Evolutionary conservation across 1,139 yeast species (phyloP), one percentile per base, ranked within the genome.

Genomic region (Candida sp.): DNA sequence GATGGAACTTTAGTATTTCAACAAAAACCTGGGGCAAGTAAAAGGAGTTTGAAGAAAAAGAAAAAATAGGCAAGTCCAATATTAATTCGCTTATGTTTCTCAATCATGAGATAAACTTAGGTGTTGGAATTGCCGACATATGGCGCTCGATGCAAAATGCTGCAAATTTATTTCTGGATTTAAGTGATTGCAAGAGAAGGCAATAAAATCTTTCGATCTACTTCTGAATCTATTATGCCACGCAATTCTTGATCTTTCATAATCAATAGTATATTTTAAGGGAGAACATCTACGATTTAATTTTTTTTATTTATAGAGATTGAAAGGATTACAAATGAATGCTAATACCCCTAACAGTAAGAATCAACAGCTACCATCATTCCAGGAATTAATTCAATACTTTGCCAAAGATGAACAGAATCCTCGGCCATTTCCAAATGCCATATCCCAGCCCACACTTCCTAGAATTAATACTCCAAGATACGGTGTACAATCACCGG

Each of bases 1-100:
- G 85, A 88, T 48, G 96, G 96, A 0, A 79, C 83, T 2, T 67
- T 87, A 0, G 71, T 85, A 2, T 60, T 74, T 33, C 69, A 66
- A 44, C 58, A 54, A 34, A 39, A 51, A n/a, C 32, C 60, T n/a
- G 49, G 44, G 35, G 46, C 52, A 22, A 51, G 40, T 55, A 55
- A 45, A 60, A 54, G 43, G 58, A 56, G 46, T 57, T 22, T 32
- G 41, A 34, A 50, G 36, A 51, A 48, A 41, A 42, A 41, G 32
- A 49, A 49, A 42, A 41, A 43, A 23, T 15, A 34, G 38, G 23
- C 4, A 22, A 21, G 38, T 11, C 12, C 2, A 32, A 8, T 12
- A n/a, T 21, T 27, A 15, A 12, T n/a, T 12, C n/a, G 27, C 9
- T 21, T 38, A 9, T 19, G 5, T 21, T 5, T 38, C 32, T 27